Conservation (phyloP, 331 rosid genomes). For the Pyrus hybrid region DNA sequence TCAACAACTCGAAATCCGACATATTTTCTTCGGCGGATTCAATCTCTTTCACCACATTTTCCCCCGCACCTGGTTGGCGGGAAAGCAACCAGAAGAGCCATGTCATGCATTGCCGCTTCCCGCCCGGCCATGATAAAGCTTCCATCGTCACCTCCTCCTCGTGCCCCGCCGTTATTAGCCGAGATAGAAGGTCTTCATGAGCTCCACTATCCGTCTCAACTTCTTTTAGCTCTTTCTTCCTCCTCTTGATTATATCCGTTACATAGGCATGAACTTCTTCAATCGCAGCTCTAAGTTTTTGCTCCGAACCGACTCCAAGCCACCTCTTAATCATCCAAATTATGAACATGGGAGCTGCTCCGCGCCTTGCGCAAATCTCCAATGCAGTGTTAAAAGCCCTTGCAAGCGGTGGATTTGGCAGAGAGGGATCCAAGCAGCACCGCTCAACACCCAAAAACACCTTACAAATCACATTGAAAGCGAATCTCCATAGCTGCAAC, state of each 20-base stretch:
- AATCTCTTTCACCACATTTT: conserved; percentile 41
- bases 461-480: conserved; percentile 59
- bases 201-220: background rate
- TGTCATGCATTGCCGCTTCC: conserved; percentile 72
- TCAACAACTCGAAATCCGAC: conserved; percentile 35
- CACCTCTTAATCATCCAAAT: conserved; percentile 73
- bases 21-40: background rate
- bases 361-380: conserved; percentile 58
- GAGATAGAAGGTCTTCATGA: conserved; percentile 50
- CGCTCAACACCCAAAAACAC: conserved; percentile 41
- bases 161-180: conserved; percentile 52
- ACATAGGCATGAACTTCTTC: conserved; percentile 44
- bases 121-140: conserved; percentile 88
- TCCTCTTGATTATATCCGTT: conserved; percentile 34
- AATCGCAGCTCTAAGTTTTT: conserved; percentile 43
- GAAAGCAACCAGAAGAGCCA: conserved; percentile 86
- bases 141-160: conserved; percentile 59
- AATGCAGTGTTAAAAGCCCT: conserved; percentile 65
- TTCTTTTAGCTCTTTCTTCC: conserved; percentile 20
- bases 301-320: conserved; percentile 73
- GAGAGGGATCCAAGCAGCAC: conserved; percentile 50
- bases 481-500: conserved; percentile 49
- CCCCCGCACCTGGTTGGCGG: conserved; percentile 23
- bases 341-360: conserved; percentile 51
- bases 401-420: conserved; percentile 29